phyloP scores from a whole-genome alignment of 2,329 filamentous ascomycete genomes.

The Eutypa lata region DNA sequence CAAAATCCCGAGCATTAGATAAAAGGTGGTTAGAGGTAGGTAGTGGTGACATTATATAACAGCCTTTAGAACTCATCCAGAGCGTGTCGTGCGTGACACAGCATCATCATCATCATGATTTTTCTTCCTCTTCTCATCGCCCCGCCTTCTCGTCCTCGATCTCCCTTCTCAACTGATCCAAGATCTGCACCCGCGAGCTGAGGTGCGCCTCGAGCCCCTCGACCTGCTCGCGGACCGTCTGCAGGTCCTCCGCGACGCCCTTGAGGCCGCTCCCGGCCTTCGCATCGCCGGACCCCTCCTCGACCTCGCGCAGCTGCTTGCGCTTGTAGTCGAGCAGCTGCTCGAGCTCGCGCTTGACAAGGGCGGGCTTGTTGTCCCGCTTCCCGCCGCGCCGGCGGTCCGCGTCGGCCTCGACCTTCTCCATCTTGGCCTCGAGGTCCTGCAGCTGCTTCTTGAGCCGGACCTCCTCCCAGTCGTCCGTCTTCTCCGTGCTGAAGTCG shows the following conservation, averaged over 20 bases:
- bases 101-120: neutral
- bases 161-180: conserved; percentile 75
- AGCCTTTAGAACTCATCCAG: neutral
- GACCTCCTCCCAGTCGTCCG: conserved; percentile 95
- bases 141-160: conserved; percentile 80
- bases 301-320: conserved; percentile 70
- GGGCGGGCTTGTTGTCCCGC: conserved; percentile 77
- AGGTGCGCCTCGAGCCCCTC: conserved; percentile 85
- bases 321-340: conserved; percentile 94
- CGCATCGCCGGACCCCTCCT: conserved; percentile 66
- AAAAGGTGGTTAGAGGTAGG: too few relatives aligned
- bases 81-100: neutral
- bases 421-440: conserved; percentile 85
- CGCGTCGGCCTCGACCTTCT: conserved; percentile 72
- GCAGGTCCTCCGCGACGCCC: conserved; percentile 78
- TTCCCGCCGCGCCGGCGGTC: conserved; percentile 60
- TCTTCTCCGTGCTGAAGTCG: conserved; percentile 81
- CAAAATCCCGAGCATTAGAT: too few relatives aligned
- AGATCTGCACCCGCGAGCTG: conserved; percentile 67
- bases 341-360: conserved; percentile 92
- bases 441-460: conserved; percentile 87
- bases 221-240: conserved; percentile 89
- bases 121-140: conserved; percentile 29
- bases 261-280: conserved; percentile 71
- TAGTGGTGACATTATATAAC: too few relatives aligned